These are phyloP conservation scores for Kalanchoe fedtschenkoi DNA, from an alignment of 164 flowering plant genomes.

Conservation along the genomic window DNA sequence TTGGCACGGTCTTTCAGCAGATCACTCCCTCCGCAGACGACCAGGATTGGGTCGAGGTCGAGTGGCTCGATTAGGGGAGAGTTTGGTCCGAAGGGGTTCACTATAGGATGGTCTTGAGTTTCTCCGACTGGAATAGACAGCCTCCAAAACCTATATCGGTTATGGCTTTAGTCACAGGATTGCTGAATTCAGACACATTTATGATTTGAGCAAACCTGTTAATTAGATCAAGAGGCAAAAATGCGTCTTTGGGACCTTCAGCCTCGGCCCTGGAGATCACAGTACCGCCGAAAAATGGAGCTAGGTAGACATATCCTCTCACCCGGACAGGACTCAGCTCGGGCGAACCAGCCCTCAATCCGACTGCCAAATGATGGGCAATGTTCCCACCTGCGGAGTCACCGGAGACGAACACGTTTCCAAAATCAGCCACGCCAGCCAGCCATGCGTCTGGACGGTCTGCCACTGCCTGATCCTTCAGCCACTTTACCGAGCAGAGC, in stretches of 20 bases:
- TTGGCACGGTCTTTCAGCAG: conserved; percentile 37
- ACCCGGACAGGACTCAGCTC: conserved; percentile 47
- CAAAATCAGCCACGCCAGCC: conserved; percentile 44
- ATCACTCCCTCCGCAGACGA: conserved; percentile 34
- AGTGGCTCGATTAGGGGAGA: conserved; percentile 27
- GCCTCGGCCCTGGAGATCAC: conserved; percentile 40
- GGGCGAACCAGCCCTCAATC: conserved; percentile 32
- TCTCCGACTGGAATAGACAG: conserved; percentile 39
- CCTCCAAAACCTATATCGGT: conserved; percentile 45
- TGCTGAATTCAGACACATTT: not conserved
- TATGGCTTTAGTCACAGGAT: not conserved
- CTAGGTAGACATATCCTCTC: conserved; percentile 51
- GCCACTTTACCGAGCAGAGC: conserved; percentile 46
- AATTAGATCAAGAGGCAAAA: conserved; percentile 46
- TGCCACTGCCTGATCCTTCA: conserved; percentile 38
- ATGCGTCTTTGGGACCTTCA: conserved; percentile 53
- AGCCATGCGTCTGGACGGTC: conserved; percentile 39
- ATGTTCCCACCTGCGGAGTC: conserved; percentile 83
- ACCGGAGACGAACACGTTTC: conserved; percentile 51
- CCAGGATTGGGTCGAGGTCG: conserved; percentile 33
- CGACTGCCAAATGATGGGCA: conserved; percentile 53
- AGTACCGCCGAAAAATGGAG: conserved; percentile 70
- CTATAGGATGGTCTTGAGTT: conserved; percentile 39
- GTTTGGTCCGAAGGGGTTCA: conserved; percentile 45
- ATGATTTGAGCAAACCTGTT: conserved; percentile 31